Percentiles rank a stretch among this genome's conserved stretches.
These are phyloP conservation scores for Ceratobasidium sp. DNA, from an alignment of 1,284 basidiomycete species.

Conservation along the genomic window DNA sequence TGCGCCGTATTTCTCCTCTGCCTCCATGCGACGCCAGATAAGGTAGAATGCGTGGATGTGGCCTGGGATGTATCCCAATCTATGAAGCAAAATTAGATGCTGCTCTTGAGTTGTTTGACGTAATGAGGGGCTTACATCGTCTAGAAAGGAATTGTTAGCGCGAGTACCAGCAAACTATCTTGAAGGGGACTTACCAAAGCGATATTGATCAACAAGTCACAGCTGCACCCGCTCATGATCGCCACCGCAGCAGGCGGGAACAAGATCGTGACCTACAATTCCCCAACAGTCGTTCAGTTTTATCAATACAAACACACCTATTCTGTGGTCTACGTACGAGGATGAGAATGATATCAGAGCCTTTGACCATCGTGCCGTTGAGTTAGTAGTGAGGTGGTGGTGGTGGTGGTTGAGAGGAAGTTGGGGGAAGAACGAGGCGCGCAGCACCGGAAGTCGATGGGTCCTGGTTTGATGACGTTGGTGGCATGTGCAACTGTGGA, in stretches of 20 bases:
- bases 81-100: neutral
- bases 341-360: conserved; percentile 68
- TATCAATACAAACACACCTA: neutral
- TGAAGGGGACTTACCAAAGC: conserved; percentile 51
- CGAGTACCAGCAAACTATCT: neutral
- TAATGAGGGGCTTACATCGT: conserved; percentile 36
- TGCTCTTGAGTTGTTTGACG: neutral
- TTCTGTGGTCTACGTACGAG: conserved; percentile 52
- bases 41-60: conserved; percentile 69
- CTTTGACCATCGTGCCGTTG: conserved; percentile 58
- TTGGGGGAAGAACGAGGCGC: neutral
- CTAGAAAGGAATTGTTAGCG: conserved; percentile 6
- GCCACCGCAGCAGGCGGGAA: conserved; percentile 74
- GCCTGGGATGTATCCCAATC: conserved; percentile 57
- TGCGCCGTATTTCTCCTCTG: conserved; percentile 79
- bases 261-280: conserved; percentile 77
- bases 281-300: conserved; percentile 3
- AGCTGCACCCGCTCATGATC: conserved; percentile 64
- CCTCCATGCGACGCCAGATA: conserved; percentile 82
- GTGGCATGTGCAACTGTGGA: neutral
- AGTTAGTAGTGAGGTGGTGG: conserved; percentile 13
- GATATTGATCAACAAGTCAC: conserved; percentile 64
- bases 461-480: conserved; percentile 18
- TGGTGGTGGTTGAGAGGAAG: conserved; percentile 16
- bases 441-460: neutral